A percentile compares a stretch with the other conserved stretches of the same genome.
phyloP scores from a whole-genome alignment of 2,329 filamentous ascomycete species.

The Colletotrichum chrysophilum region DNA sequence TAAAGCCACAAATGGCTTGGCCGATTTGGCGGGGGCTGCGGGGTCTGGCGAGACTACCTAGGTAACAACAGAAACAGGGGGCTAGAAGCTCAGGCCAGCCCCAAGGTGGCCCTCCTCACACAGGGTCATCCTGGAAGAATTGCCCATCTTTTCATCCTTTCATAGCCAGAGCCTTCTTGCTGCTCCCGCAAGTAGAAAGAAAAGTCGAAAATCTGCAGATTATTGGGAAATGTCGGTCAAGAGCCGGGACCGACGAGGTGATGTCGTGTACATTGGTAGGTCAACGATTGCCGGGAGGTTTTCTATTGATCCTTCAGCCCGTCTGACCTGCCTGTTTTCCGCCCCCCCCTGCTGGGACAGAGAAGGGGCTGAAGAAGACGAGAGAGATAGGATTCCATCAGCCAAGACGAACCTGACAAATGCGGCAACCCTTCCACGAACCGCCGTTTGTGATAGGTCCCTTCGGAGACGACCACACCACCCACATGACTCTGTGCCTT shows the following conservation, averaged over 20 bases:
- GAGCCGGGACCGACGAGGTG: neutral
- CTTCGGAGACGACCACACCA: neutral
- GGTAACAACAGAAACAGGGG: neutral
- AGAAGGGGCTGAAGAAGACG: neutral
- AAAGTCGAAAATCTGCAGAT: neutral
- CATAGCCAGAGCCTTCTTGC: neutral
- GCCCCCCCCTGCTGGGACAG: neutral
- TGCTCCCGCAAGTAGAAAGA: neutral
- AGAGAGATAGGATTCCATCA: neutral
- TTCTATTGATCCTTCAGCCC: neutral
- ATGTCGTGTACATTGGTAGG: neutral
- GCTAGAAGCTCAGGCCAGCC: neutral
- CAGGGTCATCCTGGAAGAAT: neutral
- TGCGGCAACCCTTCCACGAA: neutral
- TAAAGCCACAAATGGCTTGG: neutral
- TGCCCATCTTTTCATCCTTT: neutral
- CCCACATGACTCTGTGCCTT: neutral
- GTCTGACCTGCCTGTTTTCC: neutral
- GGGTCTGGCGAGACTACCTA: neutral
- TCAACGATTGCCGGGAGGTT: neutral
- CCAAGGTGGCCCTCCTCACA: neutral
- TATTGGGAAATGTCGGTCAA: neutral
- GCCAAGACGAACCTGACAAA: neutral
- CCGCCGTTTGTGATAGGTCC: neutral
- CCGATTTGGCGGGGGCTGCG: neutral